Conservation (phyloP, 2,329 filamentous ascomycete species). For the Aspergillus sp. region DNA sequence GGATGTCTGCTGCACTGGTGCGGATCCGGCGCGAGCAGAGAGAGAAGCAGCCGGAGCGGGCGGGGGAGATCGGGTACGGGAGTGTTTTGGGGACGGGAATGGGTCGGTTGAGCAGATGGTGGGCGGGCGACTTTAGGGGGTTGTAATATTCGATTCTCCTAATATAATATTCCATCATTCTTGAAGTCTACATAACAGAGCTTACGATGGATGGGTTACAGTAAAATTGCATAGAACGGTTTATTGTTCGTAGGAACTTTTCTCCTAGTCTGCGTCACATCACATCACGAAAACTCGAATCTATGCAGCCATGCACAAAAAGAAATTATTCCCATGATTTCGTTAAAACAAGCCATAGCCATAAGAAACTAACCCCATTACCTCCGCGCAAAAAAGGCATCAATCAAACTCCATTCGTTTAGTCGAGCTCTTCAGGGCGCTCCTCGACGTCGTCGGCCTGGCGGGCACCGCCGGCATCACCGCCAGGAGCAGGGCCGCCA, state of each 20-base stretch:
- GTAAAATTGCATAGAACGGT: too few species aligned
- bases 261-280: slow-evolving; percentile 12
- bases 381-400: too few species aligned
- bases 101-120: slow-evolving; percentile 29
- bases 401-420: slow-evolving; percentile 25
- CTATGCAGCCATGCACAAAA: slow-evolving; percentile 31
- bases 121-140: slow-evolving; percentile 29
- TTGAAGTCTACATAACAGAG: slow-evolving; percentile 6
- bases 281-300: slow-evolving; percentile 23
- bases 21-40: slow-evolving; percentile 48
- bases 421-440: slow-evolving; percentile 58
- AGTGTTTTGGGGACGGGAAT: slow-evolving; percentile 21
- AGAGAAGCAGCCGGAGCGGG: slow-evolving; percentile 35
- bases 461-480: slow-evolving; percentile 35
- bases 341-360: slow-evolving; percentile 23
- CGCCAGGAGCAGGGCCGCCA: slow-evolving; percentile 37
- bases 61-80: slow-evolving; percentile 23
- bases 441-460: slow-evolving; percentile 46
- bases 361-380: slow-evolving; percentile 2
- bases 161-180: slow-evolving; percentile 2
- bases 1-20: slow-evolving; percentile 42
- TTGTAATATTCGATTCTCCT: slow-evolving; percentile 11
- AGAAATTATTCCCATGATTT: slow-evolving; percentile 29
- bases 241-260: slow-evolving; percentile 10
- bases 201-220: too few species aligned